Percentiles rank a stretch among this genome's conserved stretches.
Evolutionary conservation across 768 basidiomycete genomes (phyloP).

Genomic region (Cubamyces sp.): DNA sequence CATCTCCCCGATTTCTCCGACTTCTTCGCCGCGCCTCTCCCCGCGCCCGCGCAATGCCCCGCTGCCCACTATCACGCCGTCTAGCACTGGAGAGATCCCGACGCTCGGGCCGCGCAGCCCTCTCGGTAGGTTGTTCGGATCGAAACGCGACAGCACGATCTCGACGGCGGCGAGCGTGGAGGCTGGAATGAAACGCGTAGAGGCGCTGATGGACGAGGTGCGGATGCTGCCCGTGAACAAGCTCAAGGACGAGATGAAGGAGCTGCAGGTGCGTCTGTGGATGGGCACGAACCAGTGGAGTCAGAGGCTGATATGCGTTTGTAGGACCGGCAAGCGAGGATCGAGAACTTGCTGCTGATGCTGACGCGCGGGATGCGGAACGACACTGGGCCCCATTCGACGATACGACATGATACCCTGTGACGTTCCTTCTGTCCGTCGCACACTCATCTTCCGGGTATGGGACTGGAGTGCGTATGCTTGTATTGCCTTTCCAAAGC

Average conservation of each 20-base stretch:
- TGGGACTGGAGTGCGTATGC: background rate
- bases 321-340: slow-evolving; percentile 70
- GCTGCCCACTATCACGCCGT: slow-evolving; percentile 32
- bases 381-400: slow-evolving; percentile 30
- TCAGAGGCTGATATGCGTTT: background rate
- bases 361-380: slow-evolving; percentile 70
- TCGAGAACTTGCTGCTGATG: slow-evolving; percentile 70
- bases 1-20: slow-evolving; percentile 13
- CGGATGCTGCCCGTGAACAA: slow-evolving; percentile 63
- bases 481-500: background rate
- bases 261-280: slow-evolving; percentile 61
- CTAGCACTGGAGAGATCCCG: slow-evolving; percentile 31
- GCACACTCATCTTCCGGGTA: too few relatives aligned
- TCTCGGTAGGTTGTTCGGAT: slow-evolving; percentile 50
- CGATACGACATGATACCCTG: slow-evolving; percentile 32
- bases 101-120: slow-evolving; percentile 46
- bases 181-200: slow-evolving; percentile 55
- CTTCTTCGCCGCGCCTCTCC: slow-evolving; percentile 27
- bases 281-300: too few relatives aligned
- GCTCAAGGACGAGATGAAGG: slow-evolving; percentile 82
- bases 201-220: slow-evolving; percentile 65
- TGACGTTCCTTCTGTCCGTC: background rate
- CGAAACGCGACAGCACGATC: slow-evolving; percentile 26
- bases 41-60: slow-evolving; percentile 32
- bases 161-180: slow-evolving; percentile 39